Evolutionary conservation across 2,329 filamentous ascomycete species (phyloP).

Genomic region (Aspergillus tamarii): DNA sequence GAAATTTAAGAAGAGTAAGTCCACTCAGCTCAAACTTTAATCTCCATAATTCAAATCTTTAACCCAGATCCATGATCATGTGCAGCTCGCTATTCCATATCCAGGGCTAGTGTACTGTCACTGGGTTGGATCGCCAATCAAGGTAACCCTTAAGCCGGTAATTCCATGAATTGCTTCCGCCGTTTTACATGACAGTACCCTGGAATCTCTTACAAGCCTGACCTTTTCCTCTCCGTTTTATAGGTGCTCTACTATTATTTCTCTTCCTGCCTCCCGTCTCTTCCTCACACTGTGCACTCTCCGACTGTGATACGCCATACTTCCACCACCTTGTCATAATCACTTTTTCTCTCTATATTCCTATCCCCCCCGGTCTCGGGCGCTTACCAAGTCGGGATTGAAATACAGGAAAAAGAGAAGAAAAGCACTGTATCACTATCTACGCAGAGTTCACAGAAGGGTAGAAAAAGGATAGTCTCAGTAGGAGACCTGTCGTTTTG

Average conservation of each 20-base stretch:
- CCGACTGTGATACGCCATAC: background rate
- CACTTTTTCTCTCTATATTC: background rate
- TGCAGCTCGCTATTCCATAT: background rate
- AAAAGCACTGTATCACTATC: no score
- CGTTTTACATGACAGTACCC: background rate
- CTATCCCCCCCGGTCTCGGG: background rate
- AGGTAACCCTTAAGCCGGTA: background rate
- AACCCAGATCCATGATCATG: background rate
- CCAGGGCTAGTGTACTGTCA: background rate
- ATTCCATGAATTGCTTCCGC: background rate
- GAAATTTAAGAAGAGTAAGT: background rate
- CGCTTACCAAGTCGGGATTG: background rate
- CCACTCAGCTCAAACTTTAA: background rate
- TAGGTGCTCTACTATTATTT: background rate
- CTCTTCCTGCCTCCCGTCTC: background rate
- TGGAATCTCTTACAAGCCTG: background rate
- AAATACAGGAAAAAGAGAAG: background rate
- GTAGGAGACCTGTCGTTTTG: slow-evolving; percentile 16
- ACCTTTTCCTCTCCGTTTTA: background rate
- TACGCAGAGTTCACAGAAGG: background rate
- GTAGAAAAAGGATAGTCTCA: background rate
- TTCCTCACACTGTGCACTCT: background rate
- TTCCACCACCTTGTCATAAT: background rate
- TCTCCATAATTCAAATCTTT: background rate
- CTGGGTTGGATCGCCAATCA: background rate